Evolutionary conservation across 2,329 filamentous ascomycete genomes (phyloP).

Genomic region (Elsinoe arachidis): DNA sequence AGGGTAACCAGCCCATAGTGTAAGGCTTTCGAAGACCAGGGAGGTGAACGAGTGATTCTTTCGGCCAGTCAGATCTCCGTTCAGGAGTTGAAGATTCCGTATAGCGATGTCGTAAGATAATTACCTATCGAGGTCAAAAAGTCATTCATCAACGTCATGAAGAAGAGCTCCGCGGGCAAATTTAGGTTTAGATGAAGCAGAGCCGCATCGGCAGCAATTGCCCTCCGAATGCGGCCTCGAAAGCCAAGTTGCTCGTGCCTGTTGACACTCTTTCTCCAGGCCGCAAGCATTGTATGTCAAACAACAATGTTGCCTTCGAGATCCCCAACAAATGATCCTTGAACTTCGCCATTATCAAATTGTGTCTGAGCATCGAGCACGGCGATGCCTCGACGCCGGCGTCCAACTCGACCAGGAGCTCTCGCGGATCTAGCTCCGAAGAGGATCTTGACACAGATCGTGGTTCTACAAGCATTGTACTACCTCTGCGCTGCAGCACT

Average conservation of each 20-base stretch:
- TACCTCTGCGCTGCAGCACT: constrained; percentile 54
- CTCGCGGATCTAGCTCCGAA: constrained; percentile 58
- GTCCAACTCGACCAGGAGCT: constrained; percentile 56
- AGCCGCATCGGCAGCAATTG: constrained; percentile 4
- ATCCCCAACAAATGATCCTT: not conserved
- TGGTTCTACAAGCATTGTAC: constrained; percentile 55
- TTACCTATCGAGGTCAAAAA: not conserved
- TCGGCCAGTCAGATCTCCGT: not conserved
- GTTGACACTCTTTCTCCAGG: constrained; percentile 10
- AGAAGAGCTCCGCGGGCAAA: constrained; percentile 6
- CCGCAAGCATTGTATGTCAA: not conserved
- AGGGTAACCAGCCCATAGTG: constrained; percentile 30
- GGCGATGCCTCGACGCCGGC: constrained; percentile 48
- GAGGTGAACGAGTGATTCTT: not conserved
- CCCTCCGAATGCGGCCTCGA: not conserved
- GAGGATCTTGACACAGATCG: constrained; percentile 58
- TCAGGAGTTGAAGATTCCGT: no score
- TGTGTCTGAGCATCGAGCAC: not conserved
- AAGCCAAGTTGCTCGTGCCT: not conserved
- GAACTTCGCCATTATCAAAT: not conserved
- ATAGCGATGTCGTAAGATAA: not conserved
- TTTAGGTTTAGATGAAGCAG: not conserved
- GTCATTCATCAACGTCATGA: not conserved
- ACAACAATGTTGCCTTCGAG: not conserved
- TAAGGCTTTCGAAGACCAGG: no score